phyloP scores from a whole-genome alignment of 345 rosid genomes.

The Arabis hirsuta region DNA sequence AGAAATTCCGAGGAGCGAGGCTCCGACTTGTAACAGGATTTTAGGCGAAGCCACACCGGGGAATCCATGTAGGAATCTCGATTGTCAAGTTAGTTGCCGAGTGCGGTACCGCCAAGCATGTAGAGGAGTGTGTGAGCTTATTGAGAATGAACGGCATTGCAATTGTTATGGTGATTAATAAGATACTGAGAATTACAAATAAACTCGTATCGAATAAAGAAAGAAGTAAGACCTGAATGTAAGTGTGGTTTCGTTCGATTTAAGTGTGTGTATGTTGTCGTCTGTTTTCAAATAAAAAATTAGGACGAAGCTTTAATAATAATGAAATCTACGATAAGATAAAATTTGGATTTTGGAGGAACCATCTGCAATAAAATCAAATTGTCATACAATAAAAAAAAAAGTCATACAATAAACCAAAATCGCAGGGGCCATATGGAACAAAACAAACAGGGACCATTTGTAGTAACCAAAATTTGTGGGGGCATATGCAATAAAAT shows the following conservation, averaged over 20 bases:
- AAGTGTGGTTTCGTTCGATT: background rate
- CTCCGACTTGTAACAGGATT: background rate
- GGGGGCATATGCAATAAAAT: background rate
- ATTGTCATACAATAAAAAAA: background rate
- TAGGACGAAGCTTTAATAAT: no score
- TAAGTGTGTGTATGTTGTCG: background rate
- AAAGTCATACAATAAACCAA: background rate
- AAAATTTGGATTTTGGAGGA: background rate
- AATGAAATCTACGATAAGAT: background rate
- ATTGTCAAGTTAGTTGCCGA: background rate
- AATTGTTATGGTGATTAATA: background rate
- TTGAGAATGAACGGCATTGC: background rate
- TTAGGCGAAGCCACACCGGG: background rate
- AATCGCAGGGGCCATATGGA: background rate
- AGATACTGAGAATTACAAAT: background rate
- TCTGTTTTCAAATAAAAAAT: background rate
- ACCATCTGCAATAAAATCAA: background rate
- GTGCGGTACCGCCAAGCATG: no score
- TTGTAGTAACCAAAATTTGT: background rate
- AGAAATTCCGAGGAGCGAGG: slow-evolving; percentile 6
- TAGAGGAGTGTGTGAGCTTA: no score
- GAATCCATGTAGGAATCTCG: background rate
- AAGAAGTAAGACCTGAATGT: background rate
- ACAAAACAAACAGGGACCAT: no score
- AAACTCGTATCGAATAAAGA: background rate